A percentile compares a stretch with the other conserved stretches of the same genome.
These are phyloP conservation scores for Saccharomycopsis capsularis DNA, from an alignment of 805 yeast genomes.

Conservation along the genomic window DNA sequence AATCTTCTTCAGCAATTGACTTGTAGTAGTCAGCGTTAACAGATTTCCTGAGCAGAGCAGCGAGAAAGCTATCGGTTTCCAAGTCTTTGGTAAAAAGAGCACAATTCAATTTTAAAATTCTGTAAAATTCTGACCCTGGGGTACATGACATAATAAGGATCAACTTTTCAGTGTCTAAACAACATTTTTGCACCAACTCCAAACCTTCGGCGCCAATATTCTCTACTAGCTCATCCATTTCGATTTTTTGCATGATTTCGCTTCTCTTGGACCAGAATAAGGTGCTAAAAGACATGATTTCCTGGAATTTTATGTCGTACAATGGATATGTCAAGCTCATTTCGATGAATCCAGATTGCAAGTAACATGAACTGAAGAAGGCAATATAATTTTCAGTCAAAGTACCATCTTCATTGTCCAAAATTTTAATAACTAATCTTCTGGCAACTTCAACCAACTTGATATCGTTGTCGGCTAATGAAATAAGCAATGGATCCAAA, in stretches of 20 bases:
- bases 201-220: constrained; percentile 16
- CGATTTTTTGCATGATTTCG: constrained; percentile 4
- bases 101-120: constrained; percentile 7
- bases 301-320: constrained; percentile 14
- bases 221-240: constrained; percentile 16
- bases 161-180: constrained; percentile 14
- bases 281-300: constrained; percentile 12
- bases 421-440: constrained; percentile 12
- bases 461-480: constrained; percentile 17
- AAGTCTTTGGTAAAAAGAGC: constrained; percentile 5
- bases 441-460: constrained; percentile 19
- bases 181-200: constrained; percentile 3
- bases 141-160: constrained; percentile 10
- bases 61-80: neutral
- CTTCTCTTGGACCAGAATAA: constrained; percentile 14
- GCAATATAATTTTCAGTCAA: constrained; percentile 12
- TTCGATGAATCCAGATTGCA: constrained; percentile 19
- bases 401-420: constrained; percentile 15
- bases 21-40: constrained; percentile 32
- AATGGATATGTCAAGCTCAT: constrained; percentile 10
- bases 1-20: constrained; percentile 45
- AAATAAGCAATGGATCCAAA: constrained; percentile 15
- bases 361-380: constrained; percentile 15
- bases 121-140: constrained; percentile 19
- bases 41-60: neutral